Evolutionary conservation across 169 alveolate genomes (phyloP).

Genomic region (Cryptosporidium xiaoi): DNA sequence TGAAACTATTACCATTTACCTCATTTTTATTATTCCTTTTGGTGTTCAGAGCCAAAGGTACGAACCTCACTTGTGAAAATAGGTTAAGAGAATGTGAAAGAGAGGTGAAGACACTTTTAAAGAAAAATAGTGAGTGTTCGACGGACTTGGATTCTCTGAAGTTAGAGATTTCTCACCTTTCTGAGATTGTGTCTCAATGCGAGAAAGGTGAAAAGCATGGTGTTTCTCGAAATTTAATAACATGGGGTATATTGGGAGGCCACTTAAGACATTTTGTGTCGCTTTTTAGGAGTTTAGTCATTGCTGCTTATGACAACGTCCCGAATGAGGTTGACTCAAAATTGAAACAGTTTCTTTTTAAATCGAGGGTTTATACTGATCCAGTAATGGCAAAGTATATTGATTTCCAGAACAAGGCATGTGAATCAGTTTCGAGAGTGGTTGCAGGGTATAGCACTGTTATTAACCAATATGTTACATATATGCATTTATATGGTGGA

Average conservation of each 20-base stretch:
- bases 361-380: background rate
- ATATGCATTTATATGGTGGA: background rate
- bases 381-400: slow-evolving; percentile 30
- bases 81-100: slow-evolving; percentile 63
- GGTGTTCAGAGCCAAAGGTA: background rate
- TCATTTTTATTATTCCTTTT: background rate
- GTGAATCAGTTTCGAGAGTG: background rate
- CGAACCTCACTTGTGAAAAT: slow-evolving; percentile 38
- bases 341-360: background rate
- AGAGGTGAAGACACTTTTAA: slow-evolving; percentile 50
- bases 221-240: background rate
- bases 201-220: slow-evolving; percentile 21
- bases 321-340: slow-evolving; percentile 49
- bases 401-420: background rate
- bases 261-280: slow-evolving; percentile 12
- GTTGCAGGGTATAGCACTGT: slow-evolving; percentile 12
- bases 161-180: slow-evolving; percentile 41
- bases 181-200: slow-evolving; percentile 14
- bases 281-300: slow-evolving; percentile 12
- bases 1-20: too few species aligned
- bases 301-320: slow-evolving; percentile 18
- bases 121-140: slow-evolving; percentile 53
- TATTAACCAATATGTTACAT: slow-evolving; percentile 16
- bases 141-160: slow-evolving; percentile 43
- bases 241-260: slow-evolving; percentile 15